A percentile compares a stretch with the other conserved stretches of the same genome.
phyloP scores from a whole-genome alignment of 169 alveolate species.

The Plasmodium gallinaceum region DNA sequence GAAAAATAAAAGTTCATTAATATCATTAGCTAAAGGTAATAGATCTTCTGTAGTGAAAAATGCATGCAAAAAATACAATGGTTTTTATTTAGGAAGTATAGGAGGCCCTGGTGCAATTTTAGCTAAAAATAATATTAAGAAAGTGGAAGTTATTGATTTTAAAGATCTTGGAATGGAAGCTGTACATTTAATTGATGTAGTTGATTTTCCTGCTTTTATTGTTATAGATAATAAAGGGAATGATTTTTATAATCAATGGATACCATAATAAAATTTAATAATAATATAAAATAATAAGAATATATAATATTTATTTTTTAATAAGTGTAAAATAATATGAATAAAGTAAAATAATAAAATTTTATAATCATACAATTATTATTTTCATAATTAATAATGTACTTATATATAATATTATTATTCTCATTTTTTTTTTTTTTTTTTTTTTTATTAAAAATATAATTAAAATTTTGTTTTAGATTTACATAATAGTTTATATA shows the following conservation, averaged over 20 bases:
- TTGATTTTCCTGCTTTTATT: conserved; percentile 92
- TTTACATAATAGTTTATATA: too few relatives aligned
- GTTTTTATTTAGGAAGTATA: conserved; percentile 89
- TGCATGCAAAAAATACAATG: conserved; percentile 90
- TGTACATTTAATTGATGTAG: conserved; percentile 90
- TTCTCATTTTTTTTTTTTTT: too few relatives aligned
- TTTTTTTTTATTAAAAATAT: too few relatives aligned
- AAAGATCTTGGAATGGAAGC: conserved; percentile 90
- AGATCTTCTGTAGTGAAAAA: conserved; percentile 85
- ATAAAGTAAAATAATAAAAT: too few relatives aligned
- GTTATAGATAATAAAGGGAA: conserved; percentile 91
- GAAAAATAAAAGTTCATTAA: conserved; percentile 88
- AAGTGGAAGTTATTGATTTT: conserved; percentile 86
- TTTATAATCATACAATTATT: too few relatives aligned
- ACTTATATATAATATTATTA: too few relatives aligned
- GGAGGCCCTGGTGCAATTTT: conserved; percentile 94
- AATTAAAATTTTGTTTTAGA: too few relatives aligned
- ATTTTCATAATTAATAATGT: too few relatives aligned
- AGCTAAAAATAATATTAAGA: conserved; percentile 87
- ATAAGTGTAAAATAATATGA: too few relatives aligned
- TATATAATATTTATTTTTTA: background rate
- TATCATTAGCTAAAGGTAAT: conserved; percentile 91
- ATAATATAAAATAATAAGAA: background rate
- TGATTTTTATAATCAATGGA: conserved; percentile 88
- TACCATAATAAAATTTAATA: conserved; percentile 19